phyloP scores from a whole-genome alignment of 805 yeast genomes.

The Clavispora asparagi region DNA sequence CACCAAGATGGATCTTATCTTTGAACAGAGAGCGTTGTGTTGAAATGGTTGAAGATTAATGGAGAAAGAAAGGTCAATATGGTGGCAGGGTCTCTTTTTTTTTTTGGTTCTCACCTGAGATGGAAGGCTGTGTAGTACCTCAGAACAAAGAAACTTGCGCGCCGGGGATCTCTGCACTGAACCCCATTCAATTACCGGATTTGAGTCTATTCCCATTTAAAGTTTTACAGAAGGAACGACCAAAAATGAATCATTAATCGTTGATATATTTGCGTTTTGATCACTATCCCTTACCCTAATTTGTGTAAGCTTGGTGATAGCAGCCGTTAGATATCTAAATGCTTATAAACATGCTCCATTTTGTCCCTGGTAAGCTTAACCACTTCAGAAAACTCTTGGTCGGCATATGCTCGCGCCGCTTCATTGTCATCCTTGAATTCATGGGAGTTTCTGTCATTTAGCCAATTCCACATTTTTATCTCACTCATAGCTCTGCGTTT shows the following conservation, averaged over 20 bases:
- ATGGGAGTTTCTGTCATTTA: not conserved
- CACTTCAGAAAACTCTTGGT: conserved; percentile 11
- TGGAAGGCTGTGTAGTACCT: not conserved
- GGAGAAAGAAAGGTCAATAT: not conserved
- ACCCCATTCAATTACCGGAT: no score
- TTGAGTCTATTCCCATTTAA: no score
- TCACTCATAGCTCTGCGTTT: conserved; percentile 1
- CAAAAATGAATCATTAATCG: no score
- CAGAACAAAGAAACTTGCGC: not conserved
- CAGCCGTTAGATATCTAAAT: not conserved
- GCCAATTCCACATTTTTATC: conserved; percentile 15
- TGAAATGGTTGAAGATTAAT: not conserved
- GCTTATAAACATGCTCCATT: conserved; percentile 9
- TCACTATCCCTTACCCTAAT: not conserved
- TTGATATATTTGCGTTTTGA: not conserved
- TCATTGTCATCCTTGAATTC: not conserved
- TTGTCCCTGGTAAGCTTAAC: conserved; percentile 12
- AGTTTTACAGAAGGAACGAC: no score
- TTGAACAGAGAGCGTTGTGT: not conserved
- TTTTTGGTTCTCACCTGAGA: not conserved
- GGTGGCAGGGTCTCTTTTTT: not conserved
- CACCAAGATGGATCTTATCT: not conserved
- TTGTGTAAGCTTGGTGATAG: not conserved
- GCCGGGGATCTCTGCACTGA: not conserved
- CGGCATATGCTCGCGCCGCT: not conserved